Evolutionary conservation across 2,329 filamentous ascomycete species (phyloP).

Genomic region (Pyrenophora teres): DNA sequence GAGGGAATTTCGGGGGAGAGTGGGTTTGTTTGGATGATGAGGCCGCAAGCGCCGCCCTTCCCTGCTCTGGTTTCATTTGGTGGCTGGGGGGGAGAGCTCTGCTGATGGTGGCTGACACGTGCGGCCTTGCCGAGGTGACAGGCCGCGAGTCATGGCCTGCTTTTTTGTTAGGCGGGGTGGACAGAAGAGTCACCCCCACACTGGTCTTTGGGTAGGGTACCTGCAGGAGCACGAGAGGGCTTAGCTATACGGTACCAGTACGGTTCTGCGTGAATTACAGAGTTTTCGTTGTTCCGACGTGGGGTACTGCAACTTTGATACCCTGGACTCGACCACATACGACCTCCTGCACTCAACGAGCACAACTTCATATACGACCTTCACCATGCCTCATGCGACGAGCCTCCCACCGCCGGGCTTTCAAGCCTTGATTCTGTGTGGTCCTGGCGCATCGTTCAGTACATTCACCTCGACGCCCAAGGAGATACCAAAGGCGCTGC

Average conservation of each 20-base stretch:
- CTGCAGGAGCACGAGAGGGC: too few species aligned
- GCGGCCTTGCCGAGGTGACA: conserved; percentile 2
- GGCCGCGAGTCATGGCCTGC: conserved; percentile 19
- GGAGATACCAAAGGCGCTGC: conserved; percentile 79
- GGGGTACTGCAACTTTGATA: too few species aligned
- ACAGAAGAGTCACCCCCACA: too few species aligned
- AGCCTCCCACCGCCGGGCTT: conserved; percentile 73
- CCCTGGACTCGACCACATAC: background rate
- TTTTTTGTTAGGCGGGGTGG: conserved; percentile 13
- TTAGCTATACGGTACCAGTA: too few species aligned
- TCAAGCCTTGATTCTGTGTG: conserved; percentile 82
- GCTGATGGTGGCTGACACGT: conserved; percentile 12
- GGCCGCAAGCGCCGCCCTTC: too few species aligned
- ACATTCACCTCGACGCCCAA: conserved; percentile 82
- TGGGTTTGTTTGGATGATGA: too few species aligned
- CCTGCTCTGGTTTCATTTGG: too few species aligned
- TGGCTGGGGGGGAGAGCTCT: too few species aligned
- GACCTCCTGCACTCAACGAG: background rate
- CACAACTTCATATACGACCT: background rate
- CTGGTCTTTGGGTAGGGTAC: too few species aligned
- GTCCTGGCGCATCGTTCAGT: conserved; percentile 78
- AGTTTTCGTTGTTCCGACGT: too few species aligned
- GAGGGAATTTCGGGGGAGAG: too few species aligned
- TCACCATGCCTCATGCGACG: conserved; percentile 74
- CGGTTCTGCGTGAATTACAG: too few species aligned